These are phyloP conservation scores for Sechiopsis laciniata DNA, from an alignment of 306 rosid species.

Conservation along the genomic window DNA sequence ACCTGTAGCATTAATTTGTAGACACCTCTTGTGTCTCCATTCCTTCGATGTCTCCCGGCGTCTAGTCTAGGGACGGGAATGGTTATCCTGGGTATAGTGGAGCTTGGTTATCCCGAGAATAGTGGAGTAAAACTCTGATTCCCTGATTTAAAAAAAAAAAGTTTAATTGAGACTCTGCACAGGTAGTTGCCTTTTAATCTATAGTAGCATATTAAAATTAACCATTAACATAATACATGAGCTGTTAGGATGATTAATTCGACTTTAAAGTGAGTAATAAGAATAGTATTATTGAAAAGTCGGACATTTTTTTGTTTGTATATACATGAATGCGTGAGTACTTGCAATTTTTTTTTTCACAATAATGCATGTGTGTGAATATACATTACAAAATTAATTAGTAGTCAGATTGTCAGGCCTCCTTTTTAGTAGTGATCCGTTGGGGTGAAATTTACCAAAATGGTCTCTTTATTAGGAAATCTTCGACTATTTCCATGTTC, in stretches of 20 bases:
- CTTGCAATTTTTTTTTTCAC: neutral
- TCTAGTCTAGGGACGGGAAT: no score
- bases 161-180: neutral
- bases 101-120: no score
- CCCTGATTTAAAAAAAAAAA: no score
- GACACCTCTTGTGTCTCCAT: no score
- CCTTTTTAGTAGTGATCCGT: neutral
- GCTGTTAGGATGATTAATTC: neutral
- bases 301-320: neutral
- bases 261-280: neutral
- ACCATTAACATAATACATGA: neutral
- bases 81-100: no score
- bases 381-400: neutral
- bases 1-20: no score
- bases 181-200: neutral
- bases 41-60: no score
- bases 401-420: neutral
- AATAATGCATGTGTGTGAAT: neutral
- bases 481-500: slow-evolving; percentile 66
- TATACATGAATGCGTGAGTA: neutral
- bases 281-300: neutral
- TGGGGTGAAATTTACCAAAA: neutral
- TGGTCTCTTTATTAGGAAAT: slow-evolving; percentile 46
- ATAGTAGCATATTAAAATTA: neutral
- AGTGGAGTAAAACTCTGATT: no score